These are phyloP conservation scores for Capsicum chinense DNA, from an alignment of 257 asterid species.

Conservation along the genomic window DNA sequence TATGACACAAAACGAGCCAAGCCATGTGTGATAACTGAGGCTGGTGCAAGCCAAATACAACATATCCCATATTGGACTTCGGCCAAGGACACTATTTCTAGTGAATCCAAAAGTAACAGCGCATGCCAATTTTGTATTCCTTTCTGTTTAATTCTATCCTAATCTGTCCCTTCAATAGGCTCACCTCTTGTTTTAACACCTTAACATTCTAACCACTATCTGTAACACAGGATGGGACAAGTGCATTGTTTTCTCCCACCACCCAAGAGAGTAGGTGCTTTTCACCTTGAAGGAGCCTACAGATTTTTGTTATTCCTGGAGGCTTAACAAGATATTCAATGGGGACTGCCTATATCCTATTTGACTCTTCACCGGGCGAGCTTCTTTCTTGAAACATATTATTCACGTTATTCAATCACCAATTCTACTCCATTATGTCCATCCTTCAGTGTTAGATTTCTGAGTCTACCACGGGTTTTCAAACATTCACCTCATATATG, in stretches of 20 bases:
- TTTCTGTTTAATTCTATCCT: neutral
- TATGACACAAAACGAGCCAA: neutral
- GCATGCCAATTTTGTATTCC: neutral
- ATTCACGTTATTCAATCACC: constrained; percentile 9
- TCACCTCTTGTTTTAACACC: too few relatives aligned
- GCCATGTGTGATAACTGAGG: neutral
- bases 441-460: neutral
- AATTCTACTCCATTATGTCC: constrained; percentile 5
- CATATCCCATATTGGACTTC: constrained; percentile 8
- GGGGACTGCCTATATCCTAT: neutral
- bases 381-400: neutral
- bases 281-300: neutral
- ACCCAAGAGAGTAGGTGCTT: neutral
- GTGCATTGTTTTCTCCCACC: neutral
- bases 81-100: neutral
- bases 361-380: neutral
- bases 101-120: neutral
- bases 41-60: neutral
- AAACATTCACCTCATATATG: neutral
- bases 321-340: neutral
- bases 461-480: neutral
- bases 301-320: neutral
- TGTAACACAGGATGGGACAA: neutral
- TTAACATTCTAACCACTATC: too few relatives aligned
- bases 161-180: neutral